Base-by-base conservation (phyloP, 768 basidiomycete species). In the Agaricus blazei region DNA sequence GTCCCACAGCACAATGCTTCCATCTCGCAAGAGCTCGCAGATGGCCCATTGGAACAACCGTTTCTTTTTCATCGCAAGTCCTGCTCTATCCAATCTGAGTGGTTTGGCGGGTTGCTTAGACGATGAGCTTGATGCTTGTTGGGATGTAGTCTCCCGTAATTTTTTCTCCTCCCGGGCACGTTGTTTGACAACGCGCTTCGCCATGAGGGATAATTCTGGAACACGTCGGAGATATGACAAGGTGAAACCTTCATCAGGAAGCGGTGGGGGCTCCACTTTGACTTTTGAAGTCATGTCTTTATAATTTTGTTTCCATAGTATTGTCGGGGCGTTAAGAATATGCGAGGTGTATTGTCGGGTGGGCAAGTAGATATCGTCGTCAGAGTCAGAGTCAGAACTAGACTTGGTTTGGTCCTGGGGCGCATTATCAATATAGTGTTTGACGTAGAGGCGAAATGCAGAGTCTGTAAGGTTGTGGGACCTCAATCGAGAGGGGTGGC, bases 141-240 rank as follows among this genome's bases (percentile, higher is more conserved):
- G 42, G 9, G 50, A 27, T 12, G 47, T 29, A 38, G 24, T 23
- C 27, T 44, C 37, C 36, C 45, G 31, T 37, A 46, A 48, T 56
- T 71, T 75, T 64, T 78, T 76, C 29, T 70, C 69, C 23, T 77
- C 80, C 43, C 77, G 76, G 12, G 70, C 67, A n/a, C 81, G 75
- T 1, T 83, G 81, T 42, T 78, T 72, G 9, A 86, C 84, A 1
- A 91, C 83, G 9, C 84, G 75, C 24, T 74, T 70, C 4, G 88
- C 88, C 53, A 92, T 73, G 11, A 80, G 72, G 0, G 79, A 72
- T 3, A 92, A 74, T 60, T 88, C 89, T 8, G 88, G 87, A 0
- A 91, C 85, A 45, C 89, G 85, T 6, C 88, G 81, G 2, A 92
- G 75, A 62, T 90, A 84, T 0, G 88, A 88, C 6, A 90, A 67